Conservation (phyloP, 2,329 filamentous ascomycete species). For the Cordyceps javanica region DNA sequence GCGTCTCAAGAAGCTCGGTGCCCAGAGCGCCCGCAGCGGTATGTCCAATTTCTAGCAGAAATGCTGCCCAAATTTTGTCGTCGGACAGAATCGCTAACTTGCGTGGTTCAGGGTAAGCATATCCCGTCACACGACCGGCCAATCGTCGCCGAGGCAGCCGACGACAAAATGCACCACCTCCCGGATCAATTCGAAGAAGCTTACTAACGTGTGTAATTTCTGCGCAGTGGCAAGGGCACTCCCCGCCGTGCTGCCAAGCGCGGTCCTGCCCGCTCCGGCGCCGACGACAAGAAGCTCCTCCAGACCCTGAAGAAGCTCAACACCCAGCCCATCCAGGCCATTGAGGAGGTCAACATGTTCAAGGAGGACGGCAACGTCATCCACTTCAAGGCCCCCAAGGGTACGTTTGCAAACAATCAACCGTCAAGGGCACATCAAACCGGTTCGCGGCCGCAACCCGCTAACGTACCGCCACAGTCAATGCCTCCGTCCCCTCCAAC, state of each 20-base stretch:
- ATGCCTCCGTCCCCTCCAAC: conserved; percentile 95
- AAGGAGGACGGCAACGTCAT: conserved; percentile 99
- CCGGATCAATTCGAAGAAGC: conserved; percentile 12
- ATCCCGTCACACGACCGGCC: conserved; percentile 4
- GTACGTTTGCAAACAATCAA: conserved; percentile 46
- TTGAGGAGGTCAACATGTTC: conserved; percentile 99
- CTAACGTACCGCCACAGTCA: conserved; percentile 53
- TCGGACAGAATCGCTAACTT: conserved; percentile 16
- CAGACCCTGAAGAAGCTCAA: conserved; percentile 97
- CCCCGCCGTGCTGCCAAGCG: conserved; percentile 98
- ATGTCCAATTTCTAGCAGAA: conserved; percentile 33
- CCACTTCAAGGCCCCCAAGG: conserved; percentile 96
- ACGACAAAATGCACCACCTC: conserved; percentile 9
- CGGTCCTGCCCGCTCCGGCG: conserved; percentile 83
- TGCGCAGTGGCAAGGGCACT: conserved; percentile 82
- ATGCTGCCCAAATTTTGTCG: conserved; percentile 15
- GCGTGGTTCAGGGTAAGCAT: conserved; percentile 31
- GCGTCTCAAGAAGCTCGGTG: conserved; percentile 54
- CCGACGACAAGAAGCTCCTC: conserved; percentile 99
- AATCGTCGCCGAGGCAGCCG: not conserved
- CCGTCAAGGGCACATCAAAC: not conserved
- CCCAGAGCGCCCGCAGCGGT: conserved; percentile 55
- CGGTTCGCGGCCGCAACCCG: not conserved
- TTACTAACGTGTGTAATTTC: conserved; percentile 24
- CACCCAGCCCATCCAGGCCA: conserved; percentile 97